These are phyloP conservation scores for Coemansia sp. DNA, from an alignment of 371 early-diverging fungal species.

Conservation along the genomic window DNA sequence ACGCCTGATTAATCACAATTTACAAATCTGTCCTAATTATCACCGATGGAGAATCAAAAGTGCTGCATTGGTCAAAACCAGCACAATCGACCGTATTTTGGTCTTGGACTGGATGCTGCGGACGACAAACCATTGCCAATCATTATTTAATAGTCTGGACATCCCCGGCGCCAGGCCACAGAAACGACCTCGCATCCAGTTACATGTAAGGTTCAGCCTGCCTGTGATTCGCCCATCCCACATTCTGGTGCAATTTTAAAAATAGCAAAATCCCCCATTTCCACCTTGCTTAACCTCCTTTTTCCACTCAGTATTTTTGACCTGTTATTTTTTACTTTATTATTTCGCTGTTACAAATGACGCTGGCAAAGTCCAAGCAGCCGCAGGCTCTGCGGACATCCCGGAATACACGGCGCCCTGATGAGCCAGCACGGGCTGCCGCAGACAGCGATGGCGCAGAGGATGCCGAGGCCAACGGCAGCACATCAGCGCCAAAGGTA, in stretches of 20 bases:
- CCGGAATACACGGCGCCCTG: not conserved
- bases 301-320: not conserved
- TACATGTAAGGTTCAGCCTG: not conserved
- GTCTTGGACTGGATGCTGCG: not conserved
- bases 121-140: too few species aligned
- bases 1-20: not conserved
- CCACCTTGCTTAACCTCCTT: not conserved
- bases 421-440: not conserved
- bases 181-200: too few species aligned
- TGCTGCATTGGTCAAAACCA: not conserved
- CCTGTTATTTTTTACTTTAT: not conserved
- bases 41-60: not conserved
- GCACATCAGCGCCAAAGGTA: constrained; percentile 8
- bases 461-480: constrained; percentile 10
- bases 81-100: not conserved
- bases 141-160: too few species aligned
- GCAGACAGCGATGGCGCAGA: not conserved
- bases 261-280: not conserved
- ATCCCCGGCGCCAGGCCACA: not conserved
- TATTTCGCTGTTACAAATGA: constrained; percentile 5
- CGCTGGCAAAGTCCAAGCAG: constrained; percentile 28
- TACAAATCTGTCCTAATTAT: not conserved
- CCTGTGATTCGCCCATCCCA: constrained; percentile 2
- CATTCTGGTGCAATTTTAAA: not conserved
- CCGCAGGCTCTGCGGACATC: not conserved